Evolutionary conservation across 352 stramenopile species (phyloP), one percentile per base, ranked within the genome.

Genomic region (Phytophthora syringae): DNA sequence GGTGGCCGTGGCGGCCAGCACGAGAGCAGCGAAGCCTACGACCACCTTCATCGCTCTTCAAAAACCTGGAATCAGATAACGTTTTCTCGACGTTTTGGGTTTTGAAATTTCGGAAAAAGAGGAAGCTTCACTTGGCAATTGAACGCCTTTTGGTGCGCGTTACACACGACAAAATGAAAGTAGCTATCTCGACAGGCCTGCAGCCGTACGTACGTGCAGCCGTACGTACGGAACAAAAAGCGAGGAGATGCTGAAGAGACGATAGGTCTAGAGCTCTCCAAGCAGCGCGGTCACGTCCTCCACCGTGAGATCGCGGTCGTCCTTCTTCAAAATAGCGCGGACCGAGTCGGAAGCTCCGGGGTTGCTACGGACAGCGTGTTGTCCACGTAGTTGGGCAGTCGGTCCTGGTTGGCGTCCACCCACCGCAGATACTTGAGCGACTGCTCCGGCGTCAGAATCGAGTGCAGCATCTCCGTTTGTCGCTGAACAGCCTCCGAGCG

Each of bases 231-330:
- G 22, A 52, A 63, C 54, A 61, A 60, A 62, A 62, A 61, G 40
- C 16, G 15, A 55, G 16, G 22, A 27, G 28, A 45, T 53, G n/a
- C 22, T 58, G 20, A 45, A 34, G 21, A 9, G n/a, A n/a, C n/a
- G n/a, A 5, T 3, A 44, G 1, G 12, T 53, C 52, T 71, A 92
- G 53, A 94, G 71, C 60, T 92, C 82, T 30, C 73, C 73, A 1
- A 96, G 77, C 32, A 96, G 60, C 44, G 83, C 75, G 27, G 86
- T 94, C 36, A 96, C 85, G 55, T 96, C 88, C 61, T 96, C 88
- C 45, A 96, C 86, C 12, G 88, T 94, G 5, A 96, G 75, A 59
- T 94, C 86, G n/a, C 84, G 84, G 53, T 96, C 88, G 37, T 89
- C 74, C 59, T 96, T 96, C 28, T 77, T 87, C 54, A 96, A 64